phyloP scores from a whole-genome alignment of 2,329 filamentous ascomycete genomes.

The Septoria linicola region DNA sequence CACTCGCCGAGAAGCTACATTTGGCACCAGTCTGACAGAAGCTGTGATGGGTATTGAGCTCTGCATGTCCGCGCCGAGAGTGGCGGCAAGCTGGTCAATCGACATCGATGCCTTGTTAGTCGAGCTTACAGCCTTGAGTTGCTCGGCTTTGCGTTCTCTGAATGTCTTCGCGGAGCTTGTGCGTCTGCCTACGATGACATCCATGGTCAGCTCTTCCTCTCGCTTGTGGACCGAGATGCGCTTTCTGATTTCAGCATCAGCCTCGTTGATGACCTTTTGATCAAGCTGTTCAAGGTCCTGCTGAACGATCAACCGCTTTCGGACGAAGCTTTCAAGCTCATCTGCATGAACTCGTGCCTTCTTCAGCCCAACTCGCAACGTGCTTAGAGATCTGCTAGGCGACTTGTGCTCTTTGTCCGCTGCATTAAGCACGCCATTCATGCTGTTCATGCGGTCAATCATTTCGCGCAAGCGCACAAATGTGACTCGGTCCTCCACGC shows the following conservation, averaged over 20 bases:
- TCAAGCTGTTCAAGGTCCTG: slow-evolving; percentile 9
- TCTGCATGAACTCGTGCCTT: neutral
- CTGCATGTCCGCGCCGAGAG: neutral
- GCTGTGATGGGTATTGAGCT: neutral
- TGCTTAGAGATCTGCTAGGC: neutral
- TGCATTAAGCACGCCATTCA: neutral
- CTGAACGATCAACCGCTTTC: slow-evolving; percentile 1
- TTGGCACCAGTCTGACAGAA: too few relatives aligned
- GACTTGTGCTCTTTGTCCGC: too few relatives aligned
- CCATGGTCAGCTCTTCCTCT: neutral
- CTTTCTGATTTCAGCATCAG: neutral
- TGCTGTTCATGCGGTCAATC: neutral
- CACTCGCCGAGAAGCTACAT: too few relatives aligned
- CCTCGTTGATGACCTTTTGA: neutral
- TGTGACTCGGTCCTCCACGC: slow-evolving; percentile 7
- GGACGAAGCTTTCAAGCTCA: neutral
- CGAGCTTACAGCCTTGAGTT: neutral
- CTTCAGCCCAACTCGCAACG: neutral
- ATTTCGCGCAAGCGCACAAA: neutral
- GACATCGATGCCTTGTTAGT: neutral
- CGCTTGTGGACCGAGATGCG: neutral
- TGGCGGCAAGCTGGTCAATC: neutral
- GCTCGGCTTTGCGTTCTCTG: slow-evolving; percentile 2
- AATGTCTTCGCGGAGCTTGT: neutral
- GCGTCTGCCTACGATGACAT: neutral